Conservation (phyloP, 1,139 yeast species). For the Nakaseomyces kungkrabaensis region DNA sequence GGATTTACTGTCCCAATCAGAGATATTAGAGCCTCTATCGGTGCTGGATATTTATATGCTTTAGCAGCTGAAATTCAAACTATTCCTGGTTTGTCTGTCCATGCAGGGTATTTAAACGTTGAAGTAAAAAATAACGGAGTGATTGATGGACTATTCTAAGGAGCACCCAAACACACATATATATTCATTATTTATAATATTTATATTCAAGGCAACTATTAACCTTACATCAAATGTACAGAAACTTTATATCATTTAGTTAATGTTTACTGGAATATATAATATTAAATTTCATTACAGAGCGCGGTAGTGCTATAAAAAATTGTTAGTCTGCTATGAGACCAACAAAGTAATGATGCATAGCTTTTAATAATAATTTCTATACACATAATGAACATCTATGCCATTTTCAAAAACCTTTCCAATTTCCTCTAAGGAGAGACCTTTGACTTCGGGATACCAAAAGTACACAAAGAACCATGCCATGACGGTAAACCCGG, state of each 20-base stretch:
- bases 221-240: too few species aligned
- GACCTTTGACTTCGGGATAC: slow-evolving; percentile 42
- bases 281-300: too few species aligned
- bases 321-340: too few species aligned
- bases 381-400: slow-evolving; percentile 30
- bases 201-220: too few species aligned
- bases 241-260: too few species aligned
- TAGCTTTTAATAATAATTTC: slow-evolving; percentile 18
- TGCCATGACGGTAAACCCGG: slow-evolving; percentile 30
- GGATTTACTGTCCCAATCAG: slow-evolving; percentile 92
- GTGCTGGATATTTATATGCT: slow-evolving; percentile 95
- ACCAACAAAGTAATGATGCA: background rate
- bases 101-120: slow-evolving; percentile 93
- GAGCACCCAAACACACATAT: too few species aligned
- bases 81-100: slow-evolving; percentile 94
- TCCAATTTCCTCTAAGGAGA: slow-evolving; percentile 37
- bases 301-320: too few species aligned
- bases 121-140: slow-evolving; percentile 91
- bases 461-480: slow-evolving; percentile 35
- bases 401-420: slow-evolving; percentile 34
- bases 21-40: slow-evolving; percentile 88
- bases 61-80: slow-evolving; percentile 96
- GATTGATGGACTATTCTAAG: slow-evolving; percentile 81
- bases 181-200: background rate
- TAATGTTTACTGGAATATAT: too few species aligned